Evolutionary conservation across 305 asterid genomes (phyloP).

Genomic region (Plantago lanceolata): DNA sequence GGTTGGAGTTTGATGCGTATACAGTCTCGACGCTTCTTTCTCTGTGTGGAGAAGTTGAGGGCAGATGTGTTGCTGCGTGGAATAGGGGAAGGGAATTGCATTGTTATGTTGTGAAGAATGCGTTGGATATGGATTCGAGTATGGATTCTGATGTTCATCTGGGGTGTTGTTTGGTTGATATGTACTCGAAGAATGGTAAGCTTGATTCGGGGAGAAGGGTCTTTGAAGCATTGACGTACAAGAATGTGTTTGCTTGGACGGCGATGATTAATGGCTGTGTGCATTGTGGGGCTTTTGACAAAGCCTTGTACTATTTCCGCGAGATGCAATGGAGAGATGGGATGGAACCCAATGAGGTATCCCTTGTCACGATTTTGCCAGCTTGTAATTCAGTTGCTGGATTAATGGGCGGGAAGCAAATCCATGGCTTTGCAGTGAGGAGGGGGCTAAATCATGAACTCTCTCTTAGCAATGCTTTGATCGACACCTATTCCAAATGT

Average conservation of each 20-base stretch:
- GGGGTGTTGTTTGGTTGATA: conserved; percentile 63
- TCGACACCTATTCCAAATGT: conserved; percentile 52
- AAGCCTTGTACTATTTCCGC: conserved; percentile 47
- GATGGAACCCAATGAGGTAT: conserved; percentile 53
- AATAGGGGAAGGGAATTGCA: conserved; percentile 56
- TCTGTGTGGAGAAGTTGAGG: conserved; percentile 33
- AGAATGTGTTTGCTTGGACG: conserved; percentile 60
- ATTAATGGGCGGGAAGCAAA: conserved; percentile 55
- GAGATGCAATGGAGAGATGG: conserved; percentile 46
- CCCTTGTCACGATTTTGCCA: conserved; percentile 52
- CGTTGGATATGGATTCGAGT: conserved; percentile 30
- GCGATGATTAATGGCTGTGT: conserved; percentile 60
- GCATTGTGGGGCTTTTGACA: conserved; percentile 32
- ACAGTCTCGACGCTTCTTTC: conserved; percentile 54
- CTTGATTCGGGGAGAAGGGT: conserved; percentile 45
- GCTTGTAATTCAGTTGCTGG: conserved; percentile 48
- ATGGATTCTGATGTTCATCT: conserved; percentile 44
- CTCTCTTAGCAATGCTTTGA: conserved; percentile 51
- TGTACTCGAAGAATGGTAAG: conserved; percentile 45
- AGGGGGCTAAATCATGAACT: conserved; percentile 36
- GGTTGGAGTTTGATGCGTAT: conserved; percentile 43
- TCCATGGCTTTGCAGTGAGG: conserved; percentile 58
- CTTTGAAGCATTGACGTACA: conserved; percentile 36
- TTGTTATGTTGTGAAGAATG: conserved; percentile 39
- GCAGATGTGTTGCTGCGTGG: conserved; percentile 1